Conservation (phyloP, 2,329 filamentous ascomycete genomes). For the Colletotrichum phormii region DNA sequence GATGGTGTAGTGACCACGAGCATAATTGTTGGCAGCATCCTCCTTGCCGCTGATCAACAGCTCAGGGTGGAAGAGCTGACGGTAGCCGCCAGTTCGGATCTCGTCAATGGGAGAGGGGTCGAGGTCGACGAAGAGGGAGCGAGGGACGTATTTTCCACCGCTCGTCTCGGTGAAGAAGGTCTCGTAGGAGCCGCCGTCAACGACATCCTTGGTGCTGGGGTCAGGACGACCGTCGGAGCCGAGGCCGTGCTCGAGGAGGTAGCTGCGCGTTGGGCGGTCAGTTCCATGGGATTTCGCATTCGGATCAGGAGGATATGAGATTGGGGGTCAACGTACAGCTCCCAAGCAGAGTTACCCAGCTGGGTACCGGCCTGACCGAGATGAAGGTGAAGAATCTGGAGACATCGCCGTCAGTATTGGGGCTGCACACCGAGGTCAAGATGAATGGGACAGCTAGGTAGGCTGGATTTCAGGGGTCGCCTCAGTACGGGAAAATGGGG, state of each 20-base stretch:
- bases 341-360: slow-evolving; percentile 81
- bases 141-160: slow-evolving; percentile 78
- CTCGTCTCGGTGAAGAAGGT: slow-evolving; percentile 81
- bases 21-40: slow-evolving; percentile 83
- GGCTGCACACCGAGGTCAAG: slow-evolving; percentile 16
- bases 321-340: slow-evolving; percentile 68
- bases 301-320: slow-evolving; percentile 1
- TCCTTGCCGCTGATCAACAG: slow-evolving; percentile 80
- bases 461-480: slow-evolving; percentile 25
- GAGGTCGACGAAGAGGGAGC: slow-evolving; percentile 78
- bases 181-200: slow-evolving; percentile 74
- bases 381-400: slow-evolving; percentile 72
- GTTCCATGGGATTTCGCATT: slow-evolving; percentile 40
- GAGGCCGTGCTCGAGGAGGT: slow-evolving; percentile 79
- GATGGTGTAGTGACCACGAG: slow-evolving; percentile 80
- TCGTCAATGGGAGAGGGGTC: slow-evolving; percentile 80
- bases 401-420: slow-evolving; percentile 18
- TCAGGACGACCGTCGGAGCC: slow-evolving; percentile 73
- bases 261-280: slow-evolving; percentile 57
- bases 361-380: slow-evolving; percentile 78
- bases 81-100: slow-evolving; percentile 76
- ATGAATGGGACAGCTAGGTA: neutral
- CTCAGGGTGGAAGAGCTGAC: slow-evolving; percentile 79
- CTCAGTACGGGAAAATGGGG: slow-evolving; percentile 14
- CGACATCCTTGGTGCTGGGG: slow-evolving; percentile 68